These are phyloP conservation scores for Talaromyces borbonicus DNA, from an alignment of 495 filamentous ascomycete genomes.

Conservation along the genomic window DNA sequence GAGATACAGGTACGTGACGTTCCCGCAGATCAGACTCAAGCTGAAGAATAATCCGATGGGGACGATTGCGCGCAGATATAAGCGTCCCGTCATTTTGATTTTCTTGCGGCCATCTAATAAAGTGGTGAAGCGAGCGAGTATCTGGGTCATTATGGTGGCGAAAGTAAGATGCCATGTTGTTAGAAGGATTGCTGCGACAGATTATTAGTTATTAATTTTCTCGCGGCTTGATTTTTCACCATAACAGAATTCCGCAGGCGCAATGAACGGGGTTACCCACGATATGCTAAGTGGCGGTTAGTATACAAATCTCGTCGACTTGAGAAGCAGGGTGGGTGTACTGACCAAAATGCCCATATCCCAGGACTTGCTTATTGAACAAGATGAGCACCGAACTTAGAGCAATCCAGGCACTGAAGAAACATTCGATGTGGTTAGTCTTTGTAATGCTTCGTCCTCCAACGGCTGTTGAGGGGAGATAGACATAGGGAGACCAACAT, in stretches of 20 bases:
- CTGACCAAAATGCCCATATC: constrained; percentile 76
- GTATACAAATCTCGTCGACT: constrained; percentile 9
- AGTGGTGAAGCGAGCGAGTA: constrained; percentile 57
- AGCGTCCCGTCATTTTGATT: constrained; percentile 56
- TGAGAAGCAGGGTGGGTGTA: constrained; percentile 4
- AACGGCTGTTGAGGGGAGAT: no score
- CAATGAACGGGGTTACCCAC: background rate
- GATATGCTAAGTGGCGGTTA: constrained; percentile 24
- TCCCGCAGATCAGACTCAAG: constrained; percentile 61
- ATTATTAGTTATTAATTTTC: background rate
- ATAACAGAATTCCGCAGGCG: no score
- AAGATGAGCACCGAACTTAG: constrained; percentile 88
- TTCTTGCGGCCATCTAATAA: constrained; percentile 59
- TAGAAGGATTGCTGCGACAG: constrained; percentile 45
- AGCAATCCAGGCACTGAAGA: constrained; percentile 84
- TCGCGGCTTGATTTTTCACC: no score
- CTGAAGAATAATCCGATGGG: constrained; percentile 69
- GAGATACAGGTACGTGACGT: constrained; percentile 65
- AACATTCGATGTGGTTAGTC: background rate
- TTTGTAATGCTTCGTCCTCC: no score
- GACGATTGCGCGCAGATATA: constrained; percentile 61
- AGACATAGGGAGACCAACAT: constrained; percentile 46
- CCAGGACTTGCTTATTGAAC: constrained; percentile 98
- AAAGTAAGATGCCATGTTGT: constrained; percentile 74
- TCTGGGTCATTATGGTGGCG: constrained; percentile 62